phyloP scores from a whole-genome alignment of 306 rosid species.

The Arachis hypogaea region DNA sequence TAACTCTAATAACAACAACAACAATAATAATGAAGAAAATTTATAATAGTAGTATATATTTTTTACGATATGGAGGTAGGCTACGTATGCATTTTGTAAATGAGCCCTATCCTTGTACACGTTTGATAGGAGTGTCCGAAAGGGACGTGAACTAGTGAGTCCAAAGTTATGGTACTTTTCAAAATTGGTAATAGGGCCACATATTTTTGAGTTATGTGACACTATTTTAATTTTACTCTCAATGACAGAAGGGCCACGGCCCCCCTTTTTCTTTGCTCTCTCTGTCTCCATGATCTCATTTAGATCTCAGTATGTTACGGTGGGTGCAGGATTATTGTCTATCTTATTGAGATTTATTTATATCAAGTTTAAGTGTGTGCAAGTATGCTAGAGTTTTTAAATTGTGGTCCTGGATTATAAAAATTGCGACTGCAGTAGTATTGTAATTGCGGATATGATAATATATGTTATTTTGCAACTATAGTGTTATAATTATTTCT shows the following conservation, averaged over 20 bases:
- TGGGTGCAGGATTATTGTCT: conserved; percentile 9
- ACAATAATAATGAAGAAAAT: too few species aligned
- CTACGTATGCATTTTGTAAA: conserved; percentile 49
- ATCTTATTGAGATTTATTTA: too few species aligned
- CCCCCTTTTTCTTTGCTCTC: not conserved
- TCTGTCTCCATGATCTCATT: not conserved
- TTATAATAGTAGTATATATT: not conserved
- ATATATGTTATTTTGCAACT: too few species aligned
- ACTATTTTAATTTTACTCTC: conserved; percentile 1
- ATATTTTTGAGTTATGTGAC: conserved; percentile 31
- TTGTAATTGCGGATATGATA: too few species aligned
- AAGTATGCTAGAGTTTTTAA: too few species aligned
- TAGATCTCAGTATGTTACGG: conserved; percentile 34
- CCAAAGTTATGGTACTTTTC: conserved; percentile 51
- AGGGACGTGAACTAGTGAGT: conserved; percentile 33
- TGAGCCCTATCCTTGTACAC: conserved; percentile 37
- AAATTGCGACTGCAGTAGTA: too few species aligned
- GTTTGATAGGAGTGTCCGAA: conserved; percentile 29
- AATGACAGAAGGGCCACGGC: conserved; percentile 2
- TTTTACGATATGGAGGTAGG: conserved; percentile 44
- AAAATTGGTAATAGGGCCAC: conserved; percentile 38
- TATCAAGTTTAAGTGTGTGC: too few species aligned
- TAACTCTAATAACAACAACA: too few species aligned
- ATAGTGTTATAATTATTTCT: too few species aligned
- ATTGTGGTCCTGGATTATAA: too few species aligned